Evolutionary conservation across 208 protist species (phyloP).

Genomic region (Crithidia bombi): DNA sequence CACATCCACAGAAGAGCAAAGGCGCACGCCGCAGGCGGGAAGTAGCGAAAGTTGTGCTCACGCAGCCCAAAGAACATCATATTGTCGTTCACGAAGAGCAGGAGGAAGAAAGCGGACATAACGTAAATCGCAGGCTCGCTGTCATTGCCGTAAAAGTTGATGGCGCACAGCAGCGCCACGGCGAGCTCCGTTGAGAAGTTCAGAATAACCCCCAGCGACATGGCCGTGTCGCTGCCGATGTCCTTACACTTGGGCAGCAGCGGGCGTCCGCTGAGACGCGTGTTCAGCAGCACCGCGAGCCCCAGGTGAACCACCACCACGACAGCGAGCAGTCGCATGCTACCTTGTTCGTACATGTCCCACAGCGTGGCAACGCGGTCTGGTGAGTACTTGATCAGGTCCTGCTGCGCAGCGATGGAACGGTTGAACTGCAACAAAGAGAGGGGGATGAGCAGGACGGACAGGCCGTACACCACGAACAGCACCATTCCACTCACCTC

Average conservation of each 20-base stretch:
- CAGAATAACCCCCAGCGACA: slow-evolving; percentile 45
- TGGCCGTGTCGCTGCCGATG: slow-evolving; percentile 29
- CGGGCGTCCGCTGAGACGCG: slow-evolving; percentile 51
- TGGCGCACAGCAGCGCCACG: slow-evolving; percentile 44
- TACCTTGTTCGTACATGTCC: slow-evolving; percentile 69
- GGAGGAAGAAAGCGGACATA: slow-evolving; percentile 56
- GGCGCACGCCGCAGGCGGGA: slow-evolving; percentile 48
- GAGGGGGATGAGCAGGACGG: slow-evolving; percentile 24
- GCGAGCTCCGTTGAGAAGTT: slow-evolving; percentile 67
- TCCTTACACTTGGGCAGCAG: slow-evolving; percentile 59
- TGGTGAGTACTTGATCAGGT: slow-evolving; percentile 34
- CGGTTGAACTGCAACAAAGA: slow-evolving; percentile 38
- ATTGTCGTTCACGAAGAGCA: slow-evolving; percentile 76
- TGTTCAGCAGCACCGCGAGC: slow-evolving; percentile 70
- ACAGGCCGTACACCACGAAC: slow-evolving; percentile 38
- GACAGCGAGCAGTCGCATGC: slow-evolving; percentile 60
- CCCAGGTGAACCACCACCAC: slow-evolving; percentile 56
- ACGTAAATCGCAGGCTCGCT: slow-evolving; percentile 74
- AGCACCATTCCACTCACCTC: slow-evolving; percentile 40
- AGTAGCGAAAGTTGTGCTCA: slow-evolving; percentile 68
- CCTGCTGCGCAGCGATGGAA: slow-evolving; percentile 21
- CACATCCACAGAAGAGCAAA: slow-evolving; percentile 56
- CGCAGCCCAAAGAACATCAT: slow-evolving; percentile 52
- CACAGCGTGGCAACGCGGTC: slow-evolving; percentile 39
- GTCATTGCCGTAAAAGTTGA: slow-evolving; percentile 71